phyloP scores from a whole-genome alignment of 345 rosid genomes.

The Lumnitzera racemosa region DNA sequence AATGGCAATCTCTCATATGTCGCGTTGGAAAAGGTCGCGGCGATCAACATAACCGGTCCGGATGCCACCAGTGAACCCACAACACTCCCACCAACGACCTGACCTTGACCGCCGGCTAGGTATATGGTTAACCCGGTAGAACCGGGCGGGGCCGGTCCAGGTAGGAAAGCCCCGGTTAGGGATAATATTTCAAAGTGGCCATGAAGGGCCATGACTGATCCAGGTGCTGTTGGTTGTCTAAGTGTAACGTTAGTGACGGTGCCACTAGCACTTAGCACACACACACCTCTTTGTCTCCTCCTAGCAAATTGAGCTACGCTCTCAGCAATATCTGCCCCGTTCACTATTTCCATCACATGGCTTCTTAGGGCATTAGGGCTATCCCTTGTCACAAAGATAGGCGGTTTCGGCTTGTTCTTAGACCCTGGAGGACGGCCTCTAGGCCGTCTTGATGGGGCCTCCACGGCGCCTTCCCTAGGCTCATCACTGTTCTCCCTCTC shows the following conservation, averaged over 20 bases:
- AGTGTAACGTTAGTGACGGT: constrained; percentile 39
- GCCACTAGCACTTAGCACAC: constrained; percentile 42
- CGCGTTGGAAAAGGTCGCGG: constrained; percentile 43
- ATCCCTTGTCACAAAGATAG: constrained; percentile 40
- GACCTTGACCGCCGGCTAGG: constrained; percentile 45
- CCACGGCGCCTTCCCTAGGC: constrained; percentile 33
- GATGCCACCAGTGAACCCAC: constrained; percentile 37
- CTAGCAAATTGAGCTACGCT: constrained; percentile 40
- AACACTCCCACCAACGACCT: constrained; percentile 46
- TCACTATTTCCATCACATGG: constrained; percentile 35
- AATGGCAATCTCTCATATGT: constrained; percentile 41
- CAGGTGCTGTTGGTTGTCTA: constrained; percentile 38
- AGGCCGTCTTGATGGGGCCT: constrained; percentile 26
- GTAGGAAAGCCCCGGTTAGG: constrained; percentile 36
- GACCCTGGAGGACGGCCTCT: constrained; percentile 45
- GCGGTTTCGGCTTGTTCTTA: constrained; percentile 42
- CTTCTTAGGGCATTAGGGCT: constrained; percentile 46
- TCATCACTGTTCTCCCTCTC: constrained; percentile 27
- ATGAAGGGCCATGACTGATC: constrained; percentile 36
- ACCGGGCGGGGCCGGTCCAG: constrained; percentile 42
- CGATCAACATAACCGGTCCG: constrained; percentile 41
- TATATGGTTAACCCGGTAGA: constrained; percentile 38
- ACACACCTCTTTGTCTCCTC: constrained; percentile 39
- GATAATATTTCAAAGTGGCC: constrained; percentile 45
- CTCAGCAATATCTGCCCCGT: constrained; percentile 39